Evolutionary conservation across 148 eudicot genomes (phyloP).

Genomic region (Nepenthes mirabilis): DNA sequence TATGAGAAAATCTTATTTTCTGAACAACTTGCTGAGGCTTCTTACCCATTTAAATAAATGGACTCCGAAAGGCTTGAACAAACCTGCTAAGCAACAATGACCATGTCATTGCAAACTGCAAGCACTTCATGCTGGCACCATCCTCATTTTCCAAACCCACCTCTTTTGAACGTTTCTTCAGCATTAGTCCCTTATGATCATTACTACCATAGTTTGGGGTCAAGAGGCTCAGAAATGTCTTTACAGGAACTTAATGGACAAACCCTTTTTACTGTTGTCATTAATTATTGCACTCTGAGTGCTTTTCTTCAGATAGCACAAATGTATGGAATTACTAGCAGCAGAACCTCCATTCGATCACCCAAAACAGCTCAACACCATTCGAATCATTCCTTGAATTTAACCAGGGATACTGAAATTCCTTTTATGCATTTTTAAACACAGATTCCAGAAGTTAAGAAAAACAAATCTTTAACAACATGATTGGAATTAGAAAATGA

Average conservation of each 20-base stretch:
- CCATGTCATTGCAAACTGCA: constrained; percentile 68
- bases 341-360: constrained; percentile 7
- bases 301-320: constrained; percentile 18
- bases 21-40: constrained; percentile 31
- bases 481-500: constrained; percentile 56
- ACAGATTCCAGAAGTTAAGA: constrained; percentile 43
- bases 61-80: constrained; percentile 45
- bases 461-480: constrained; percentile 49
- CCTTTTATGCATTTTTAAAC: constrained; percentile 63
- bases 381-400: constrained; percentile 9
- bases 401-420: constrained; percentile 64
- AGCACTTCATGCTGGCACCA: constrained; percentile 52
- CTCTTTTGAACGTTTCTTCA: constrained; percentile 28
- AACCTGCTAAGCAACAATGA: constrained; percentile 54
- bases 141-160: constrained; percentile 29
- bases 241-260: constrained; percentile 42
- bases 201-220: constrained; percentile 19
- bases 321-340: constrained; percentile 6
- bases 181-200: constrained; percentile 19
- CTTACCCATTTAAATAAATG: constrained; percentile 36
- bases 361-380: constrained; percentile 18
- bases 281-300: constrained; percentile 9
- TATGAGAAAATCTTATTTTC: constrained; percentile 18
- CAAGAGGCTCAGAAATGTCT: constrained; percentile 42
- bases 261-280: constrained; percentile 51